Evolutionary conservation across 2,329 filamentous ascomycete genomes (phyloP), one percentile per base, ranked within the genome.

Genomic region (Polytolypa hystricis): DNA sequence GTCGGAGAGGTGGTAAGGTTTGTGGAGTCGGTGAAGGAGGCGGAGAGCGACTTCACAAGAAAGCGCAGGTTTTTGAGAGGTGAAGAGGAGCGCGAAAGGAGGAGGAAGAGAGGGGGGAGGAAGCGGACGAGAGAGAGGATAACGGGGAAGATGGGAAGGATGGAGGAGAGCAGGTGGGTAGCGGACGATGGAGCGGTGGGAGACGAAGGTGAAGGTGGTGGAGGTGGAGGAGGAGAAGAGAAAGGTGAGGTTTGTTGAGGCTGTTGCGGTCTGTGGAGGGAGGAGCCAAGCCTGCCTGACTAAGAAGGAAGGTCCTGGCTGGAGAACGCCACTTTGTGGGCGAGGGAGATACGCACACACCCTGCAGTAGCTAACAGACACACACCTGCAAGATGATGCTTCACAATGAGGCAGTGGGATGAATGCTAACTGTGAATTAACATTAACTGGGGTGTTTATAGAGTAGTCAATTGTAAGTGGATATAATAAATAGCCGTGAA

Each of bases 201-300:
- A 34, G 40, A 40, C 30, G 25, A 44, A 41, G 37, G 49, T 42
- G n/a, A n/a, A n/a, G n/a, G n/a, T 45, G 52, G 51, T 30, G 30
- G 26, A 37, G 36, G 35, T 23, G 37, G 18, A 30, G 26, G 30
- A 29, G 30, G 39, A 35, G 32, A 38, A 32, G 37, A 37, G 33
- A 39, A 43, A 31, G 39, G 38, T 40, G 37, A 41, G 39, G 42
- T 23, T 38, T 15, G 27, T 31, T 17, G 28, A 14, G 11, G 32
- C 17, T n/a, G n/a, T n/a, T n/a, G n/a, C n/a, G n/a, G n/a, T n/a
- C n/a, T n/a, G n/a, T n/a, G n/a, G n/a, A n/a, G n/a, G n/a, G n/a
- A n/a, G n/a, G n/a, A n/a, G n/a, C n/a, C n/a, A n/a, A n/a, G n/a
- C n/a, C n/a, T n/a, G n/a, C n/a, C n/a, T n/a, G n/a, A n/a, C n/a